These are phyloP conservation scores for Beauveria asiatica DNA, from an alignment of 2,329 filamentous ascomycete genomes.

Conservation along the genomic window DNA sequence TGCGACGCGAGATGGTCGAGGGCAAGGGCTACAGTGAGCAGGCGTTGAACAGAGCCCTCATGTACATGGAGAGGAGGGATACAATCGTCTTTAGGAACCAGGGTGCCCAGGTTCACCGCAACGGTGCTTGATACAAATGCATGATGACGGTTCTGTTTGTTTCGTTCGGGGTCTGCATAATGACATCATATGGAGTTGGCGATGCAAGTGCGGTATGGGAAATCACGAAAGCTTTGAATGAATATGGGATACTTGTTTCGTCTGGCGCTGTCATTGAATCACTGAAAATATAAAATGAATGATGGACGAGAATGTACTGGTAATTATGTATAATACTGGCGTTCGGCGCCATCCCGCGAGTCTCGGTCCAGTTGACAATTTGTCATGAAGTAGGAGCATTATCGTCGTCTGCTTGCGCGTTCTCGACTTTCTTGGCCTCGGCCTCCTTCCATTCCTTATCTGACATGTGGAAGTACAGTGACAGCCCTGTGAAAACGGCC, in stretches of 20 bases:
- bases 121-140: conserved; percentile 47
- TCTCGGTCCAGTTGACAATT: background rate
- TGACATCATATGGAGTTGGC: conserved; percentile 8
- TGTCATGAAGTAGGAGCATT: background rate
- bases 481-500: conserved; percentile 30
- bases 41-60: conserved; percentile 72
- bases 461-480: conserved; percentile 32
- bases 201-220: conserved; percentile 1
- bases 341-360: background rate
- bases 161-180: background rate
- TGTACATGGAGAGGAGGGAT: conserved; percentile 79
- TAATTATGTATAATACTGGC: background rate
- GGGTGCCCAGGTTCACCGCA: conserved; percentile 65
- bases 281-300: background rate
- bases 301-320: background rate
- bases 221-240: background rate
- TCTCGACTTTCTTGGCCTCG: conserved; percentile 15
- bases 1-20: conserved; percentile 86
- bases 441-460: conserved; percentile 36
- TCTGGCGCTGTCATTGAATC: background rate
- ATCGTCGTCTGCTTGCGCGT: background rate
- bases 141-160: background rate
- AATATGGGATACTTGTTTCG: background rate
- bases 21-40: conserved; percentile 85
- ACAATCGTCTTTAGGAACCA: conserved; percentile 76